Evolutionary conservation across 805 yeast species (phyloP), one percentile per base, ranked within the genome.

Genomic region (Wickerhamiella spandovensis): DNA sequence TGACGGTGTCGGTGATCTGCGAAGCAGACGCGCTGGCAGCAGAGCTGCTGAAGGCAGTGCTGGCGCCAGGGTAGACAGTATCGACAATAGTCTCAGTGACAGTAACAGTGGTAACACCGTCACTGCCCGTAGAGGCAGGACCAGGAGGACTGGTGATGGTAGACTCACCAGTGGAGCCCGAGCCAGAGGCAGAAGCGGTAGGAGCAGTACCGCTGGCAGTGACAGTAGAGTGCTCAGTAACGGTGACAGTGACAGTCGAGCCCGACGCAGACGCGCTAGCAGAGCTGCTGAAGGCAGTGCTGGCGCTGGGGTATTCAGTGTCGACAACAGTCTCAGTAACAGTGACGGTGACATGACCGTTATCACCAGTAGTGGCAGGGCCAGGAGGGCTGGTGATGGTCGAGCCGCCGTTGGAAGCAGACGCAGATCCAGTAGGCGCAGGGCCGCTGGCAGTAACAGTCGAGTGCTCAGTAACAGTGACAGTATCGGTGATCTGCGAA

Each of bases 331-430:
- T 46, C 15, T 18, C n/a, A 18, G 49, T 39, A n/a, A n/a, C 30
- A 20, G 46, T 48, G n/a, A 17, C 46, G 28, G 46, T 17, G 9
- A 37, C 21, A 25, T 46, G n/a, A 37, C 39, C 43, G 22, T 44
- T 21, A 23, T 13, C 22, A 17, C 22, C 35, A 24, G 46, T 25
- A 10, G 32, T 24, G 28, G 42, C 22, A 37, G 22, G 32, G 12
- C 21, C 15, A 24, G 51, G 15, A 23, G 47, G 10, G 13, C 28
- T 9, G 7, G 44, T 22, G 37, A 47, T 20, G 25, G 42, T 18
- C 25, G 46, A n/a, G 18, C 32, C 32, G 15, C 32, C 32, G 15
- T 28, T 28, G 17, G 35, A 9, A 10, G 45, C 22, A 45, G 30
- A 32, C 9, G 30, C 22, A 8, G 35, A 7, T 9, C 44, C 28